Evolutionary conservation across 202 grass and related monocot genomes (phyloP).

Genomic region (Tripidium arundinaceum): DNA sequence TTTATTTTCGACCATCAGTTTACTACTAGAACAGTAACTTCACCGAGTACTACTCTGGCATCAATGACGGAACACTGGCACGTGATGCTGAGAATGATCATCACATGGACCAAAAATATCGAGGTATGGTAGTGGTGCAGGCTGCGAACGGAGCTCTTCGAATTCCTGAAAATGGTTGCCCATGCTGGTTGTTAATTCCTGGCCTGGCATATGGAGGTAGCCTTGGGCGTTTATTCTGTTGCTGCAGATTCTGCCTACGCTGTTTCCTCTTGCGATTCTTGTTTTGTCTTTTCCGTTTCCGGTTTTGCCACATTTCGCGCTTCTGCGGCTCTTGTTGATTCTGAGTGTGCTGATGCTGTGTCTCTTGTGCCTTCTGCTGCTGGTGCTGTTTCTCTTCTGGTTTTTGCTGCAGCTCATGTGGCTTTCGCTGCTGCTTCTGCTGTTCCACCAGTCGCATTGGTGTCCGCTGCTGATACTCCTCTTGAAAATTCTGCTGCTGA

Average conservation of each 20-base stretch:
- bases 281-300: neutral
- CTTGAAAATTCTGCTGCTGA: constrained; percentile 19
- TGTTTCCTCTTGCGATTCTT: constrained; percentile 9
- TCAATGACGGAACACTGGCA: neutral
- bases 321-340: neutral
- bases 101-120: neutral
- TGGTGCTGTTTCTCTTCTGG: neutral
- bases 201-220: constrained; percentile 11
- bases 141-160: neutral
- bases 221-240: neutral
- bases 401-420: neutral
- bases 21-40: neutral
- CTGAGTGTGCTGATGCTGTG: neutral
- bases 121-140: neutral
- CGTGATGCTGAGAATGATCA: neutral
- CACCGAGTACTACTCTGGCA: neutral
- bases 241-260: neutral
- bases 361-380: neutral
- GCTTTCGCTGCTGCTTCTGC: neutral
- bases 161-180: neutral
- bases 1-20: neutral
- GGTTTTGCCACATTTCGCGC: neutral
- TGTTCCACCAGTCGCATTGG: neutral
- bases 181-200: neutral
- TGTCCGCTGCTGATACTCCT: neutral